Evolutionary conservation across 2,329 filamentous ascomycete genomes (phyloP).

Genomic region (Cladophialophora exuberans): DNA sequence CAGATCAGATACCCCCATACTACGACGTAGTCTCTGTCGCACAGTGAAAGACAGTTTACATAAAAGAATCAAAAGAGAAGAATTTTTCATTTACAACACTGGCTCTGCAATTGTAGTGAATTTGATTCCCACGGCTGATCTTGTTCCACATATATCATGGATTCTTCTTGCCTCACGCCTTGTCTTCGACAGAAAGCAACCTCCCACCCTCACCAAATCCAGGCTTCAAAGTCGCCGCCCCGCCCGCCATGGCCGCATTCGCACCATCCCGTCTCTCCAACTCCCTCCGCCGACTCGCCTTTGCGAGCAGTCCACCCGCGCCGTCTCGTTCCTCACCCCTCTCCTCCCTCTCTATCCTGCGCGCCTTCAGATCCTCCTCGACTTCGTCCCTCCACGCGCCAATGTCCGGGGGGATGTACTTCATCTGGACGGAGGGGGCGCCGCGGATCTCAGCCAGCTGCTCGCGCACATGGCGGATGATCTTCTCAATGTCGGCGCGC

Average conservation of each 20-base stretch:
- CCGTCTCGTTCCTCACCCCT: slow-evolving; percentile 45
- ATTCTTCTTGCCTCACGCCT: too few species aligned
- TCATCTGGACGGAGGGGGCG: slow-evolving; percentile 85
- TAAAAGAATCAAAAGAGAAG: too few species aligned
- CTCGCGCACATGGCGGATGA: slow-evolving; percentile 78
- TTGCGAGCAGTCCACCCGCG: slow-evolving; percentile 33
- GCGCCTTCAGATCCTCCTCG: slow-evolving; percentile 49
- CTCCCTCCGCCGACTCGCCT: slow-evolving; percentile 31
- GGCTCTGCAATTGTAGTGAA: too few species aligned
- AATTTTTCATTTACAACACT: too few species aligned
- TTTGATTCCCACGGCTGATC: too few species aligned
- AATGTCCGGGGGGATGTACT: slow-evolving; percentile 77
- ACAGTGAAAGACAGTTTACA: too few species aligned
- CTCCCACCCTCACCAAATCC: not conserved
- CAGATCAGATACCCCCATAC: too few species aligned
- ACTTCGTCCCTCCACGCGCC: slow-evolving; percentile 56
- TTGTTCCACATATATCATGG: too few species aligned
- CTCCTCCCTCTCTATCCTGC: slow-evolving; percentile 47
- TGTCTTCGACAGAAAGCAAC: not conserved
- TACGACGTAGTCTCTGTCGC: too few species aligned
- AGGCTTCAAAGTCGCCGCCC: slow-evolving; percentile 1
- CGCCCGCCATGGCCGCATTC: slow-evolving; percentile 8
- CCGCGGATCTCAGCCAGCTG: slow-evolving; percentile 83
- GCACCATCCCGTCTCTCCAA: slow-evolving; percentile 25
- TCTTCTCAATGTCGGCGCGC: slow-evolving; percentile 72